Evolutionary conservation across 1,139 yeast species (phyloP), one percentile per base, ranked within the genome.

Genomic region (Pneumocystis sp.): DNA sequence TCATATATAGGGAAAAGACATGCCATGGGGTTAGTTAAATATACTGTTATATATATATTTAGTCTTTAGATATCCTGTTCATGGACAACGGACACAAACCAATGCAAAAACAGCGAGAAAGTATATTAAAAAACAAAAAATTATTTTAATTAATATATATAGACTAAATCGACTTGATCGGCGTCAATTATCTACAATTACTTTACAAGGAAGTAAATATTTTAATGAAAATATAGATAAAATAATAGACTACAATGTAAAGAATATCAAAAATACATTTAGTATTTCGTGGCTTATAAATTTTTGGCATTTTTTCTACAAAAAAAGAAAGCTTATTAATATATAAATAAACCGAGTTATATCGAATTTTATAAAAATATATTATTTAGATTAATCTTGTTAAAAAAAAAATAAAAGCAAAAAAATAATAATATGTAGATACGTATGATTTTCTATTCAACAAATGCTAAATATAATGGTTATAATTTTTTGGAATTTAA

Each of bases 1-100:
- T 85, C 95, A 40, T 89, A 86, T 74, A 85, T 85, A 67, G 99
- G 99, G 78, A 77, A 85, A 72, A 85, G 98, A 78, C 98, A 93
- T 75, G 87, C 90, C 64, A 80, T 83, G 77, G 91, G 95, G 75
- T 50, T 8, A 29, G n/a, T 25, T 50, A 50, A 45, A 50, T 5
- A 25, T 50, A n/a, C 25, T 19, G 21, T 50, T 21, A 25, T 8
- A 25, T 25, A 10, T 21, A 25, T 4, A 10, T 25, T 50, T 21
- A 50, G 12, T 12, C 17, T 25, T 12, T 25, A 50, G 57, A 50
- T 50, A 50, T 50, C 57, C 57, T 25, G 57, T 50, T 50, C 57
- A 50, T 50, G 57, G 57, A 50, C 57, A 50, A 50, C 8, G 57
- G 25, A 50, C 57, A 50, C 29, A 17, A 50, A 50, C 57, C 12